These are phyloP conservation scores for Citrus mangshanensis DNA, from an alignment of 345 rosid genomes.

Conservation along the genomic window DNA sequence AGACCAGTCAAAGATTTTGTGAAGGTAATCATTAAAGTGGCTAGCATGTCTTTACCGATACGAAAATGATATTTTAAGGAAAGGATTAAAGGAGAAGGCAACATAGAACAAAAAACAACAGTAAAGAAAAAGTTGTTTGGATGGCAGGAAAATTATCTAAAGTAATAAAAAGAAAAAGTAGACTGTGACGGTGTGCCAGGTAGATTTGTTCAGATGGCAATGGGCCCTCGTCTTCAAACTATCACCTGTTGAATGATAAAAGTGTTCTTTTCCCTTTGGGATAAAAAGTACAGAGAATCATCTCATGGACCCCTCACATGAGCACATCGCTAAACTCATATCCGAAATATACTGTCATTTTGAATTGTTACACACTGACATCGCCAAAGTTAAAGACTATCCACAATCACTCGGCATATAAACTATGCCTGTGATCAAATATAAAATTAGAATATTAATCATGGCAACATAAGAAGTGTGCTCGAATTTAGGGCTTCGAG, in stretches of 20 bases:
- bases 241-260: conserved; percentile 41
- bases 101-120: conserved; percentile 16
- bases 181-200: conserved; percentile 35
- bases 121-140: conserved; percentile 35
- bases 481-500: too few relatives aligned
- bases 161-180: conserved; percentile 17
- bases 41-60: conserved; percentile 26
- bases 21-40: conserved; percentile 34
- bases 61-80: conserved; percentile 49
- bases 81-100: conserved; percentile 25
- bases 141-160: conserved; percentile 18
- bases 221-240: conserved; percentile 17
- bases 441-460: too few relatives aligned
- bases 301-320: conserved; percentile 2
- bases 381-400: too few relatives aligned
- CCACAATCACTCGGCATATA: too few relatives aligned
- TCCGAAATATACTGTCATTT: not conserved
- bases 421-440: too few relatives aligned
- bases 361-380: not conserved
- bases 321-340: not conserved
- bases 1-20: conserved; percentile 39
- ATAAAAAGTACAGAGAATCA: conserved; percentile 5
- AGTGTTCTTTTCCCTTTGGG: conserved; percentile 23
- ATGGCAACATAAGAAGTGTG: too few relatives aligned
- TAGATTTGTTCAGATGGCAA: conserved; percentile 25